Evolutionary conservation across 2,329 filamentous ascomycete genomes (phyloP).

Genomic region (Monascus ruber): DNA sequence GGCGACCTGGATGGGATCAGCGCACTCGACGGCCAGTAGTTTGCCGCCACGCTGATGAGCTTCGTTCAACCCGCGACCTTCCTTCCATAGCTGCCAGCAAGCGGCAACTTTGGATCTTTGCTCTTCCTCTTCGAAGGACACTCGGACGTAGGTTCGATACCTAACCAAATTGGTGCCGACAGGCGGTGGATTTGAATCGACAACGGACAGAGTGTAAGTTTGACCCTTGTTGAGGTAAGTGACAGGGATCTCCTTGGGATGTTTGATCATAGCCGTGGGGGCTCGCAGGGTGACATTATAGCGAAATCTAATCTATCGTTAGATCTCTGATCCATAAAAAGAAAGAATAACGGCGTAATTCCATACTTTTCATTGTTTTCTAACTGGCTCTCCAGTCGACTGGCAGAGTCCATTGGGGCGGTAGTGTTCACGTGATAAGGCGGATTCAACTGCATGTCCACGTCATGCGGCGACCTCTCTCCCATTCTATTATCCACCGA

Average conservation of each 20-base stretch:
- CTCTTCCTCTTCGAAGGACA: slow-evolving; percentile 94
- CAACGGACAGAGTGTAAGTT: slow-evolving; percentile 75
- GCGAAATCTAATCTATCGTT: slow-evolving; percentile 52
- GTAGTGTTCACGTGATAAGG: slow-evolving; percentile 26
- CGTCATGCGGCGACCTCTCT: slow-evolving; percentile 52
- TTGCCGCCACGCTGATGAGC: slow-evolving; percentile 88
- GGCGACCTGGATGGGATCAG: slow-evolving; percentile 52
- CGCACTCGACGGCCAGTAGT: slow-evolving; percentile 88
- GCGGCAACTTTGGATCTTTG: slow-evolving; percentile 71
- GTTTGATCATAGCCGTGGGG: slow-evolving; percentile 85
- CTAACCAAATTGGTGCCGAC: slow-evolving; percentile 50
- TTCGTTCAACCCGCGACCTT: slow-evolving; percentile 89
- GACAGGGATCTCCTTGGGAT: slow-evolving; percentile 82
- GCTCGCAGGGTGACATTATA: slow-evolving; percentile 86
- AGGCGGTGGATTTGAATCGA: slow-evolving; percentile 59
- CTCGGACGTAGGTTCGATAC: slow-evolving; percentile 85
- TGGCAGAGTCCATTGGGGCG: slow-evolving; percentile 17
- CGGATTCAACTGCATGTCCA: slow-evolving; percentile 41
- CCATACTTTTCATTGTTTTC: slow-evolving; percentile 7
- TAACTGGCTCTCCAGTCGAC: slow-evolving; percentile 14
- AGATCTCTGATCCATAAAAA: slow-evolving; percentile 2
- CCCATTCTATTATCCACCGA: slow-evolving; percentile 59
- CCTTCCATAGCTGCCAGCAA: slow-evolving; percentile 92
- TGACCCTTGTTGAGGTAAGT: slow-evolving; percentile 98
- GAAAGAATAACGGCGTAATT: slow-evolving; percentile 1